A percentile compares a stretch with the other conserved stretches of the same genome.
Evolutionary conservation across 208 protist species (phyloP).

Genomic region (Tritrichomonas musculus): DNA sequence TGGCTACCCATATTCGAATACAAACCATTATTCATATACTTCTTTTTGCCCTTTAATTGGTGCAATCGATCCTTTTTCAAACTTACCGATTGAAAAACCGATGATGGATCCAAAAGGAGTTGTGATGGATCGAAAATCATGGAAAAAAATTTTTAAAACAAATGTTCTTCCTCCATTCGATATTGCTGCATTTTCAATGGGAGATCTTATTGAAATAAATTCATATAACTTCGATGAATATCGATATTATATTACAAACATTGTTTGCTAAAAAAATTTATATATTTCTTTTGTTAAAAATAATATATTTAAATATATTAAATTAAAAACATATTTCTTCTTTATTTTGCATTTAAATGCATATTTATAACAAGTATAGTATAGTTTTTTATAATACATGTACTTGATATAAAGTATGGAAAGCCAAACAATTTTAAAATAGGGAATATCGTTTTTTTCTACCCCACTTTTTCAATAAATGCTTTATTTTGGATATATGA

Average conservation of each 20-base stretch:
- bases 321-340: too few species aligned
- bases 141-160: neutral
- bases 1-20: too few species aligned
- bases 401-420: too few species aligned
- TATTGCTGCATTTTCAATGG: neutral
- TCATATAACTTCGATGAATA: neutral
- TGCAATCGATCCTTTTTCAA: neutral
- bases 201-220: neutral
- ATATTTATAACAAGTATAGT: too few species aligned
- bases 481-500: too few species aligned
- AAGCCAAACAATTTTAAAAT: too few species aligned
- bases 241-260: neutral
- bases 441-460: too few species aligned
- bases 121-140: neutral
- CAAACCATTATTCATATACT: neutral
- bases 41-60: neutral
- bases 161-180: neutral
- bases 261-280: conserved; percentile 18
- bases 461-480: too few species aligned
- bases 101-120: neutral
- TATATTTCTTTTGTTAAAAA: too few species aligned
- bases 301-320: too few species aligned
- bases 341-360: too few species aligned
- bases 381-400: too few species aligned
- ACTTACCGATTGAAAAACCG: neutral